Percentiles rank a stretch among this genome's conserved stretches.
Evolutionary conservation across 2,329 filamentous ascomycete species (phyloP).

Genomic region (Bimuria novae-zelandiae): DNA sequence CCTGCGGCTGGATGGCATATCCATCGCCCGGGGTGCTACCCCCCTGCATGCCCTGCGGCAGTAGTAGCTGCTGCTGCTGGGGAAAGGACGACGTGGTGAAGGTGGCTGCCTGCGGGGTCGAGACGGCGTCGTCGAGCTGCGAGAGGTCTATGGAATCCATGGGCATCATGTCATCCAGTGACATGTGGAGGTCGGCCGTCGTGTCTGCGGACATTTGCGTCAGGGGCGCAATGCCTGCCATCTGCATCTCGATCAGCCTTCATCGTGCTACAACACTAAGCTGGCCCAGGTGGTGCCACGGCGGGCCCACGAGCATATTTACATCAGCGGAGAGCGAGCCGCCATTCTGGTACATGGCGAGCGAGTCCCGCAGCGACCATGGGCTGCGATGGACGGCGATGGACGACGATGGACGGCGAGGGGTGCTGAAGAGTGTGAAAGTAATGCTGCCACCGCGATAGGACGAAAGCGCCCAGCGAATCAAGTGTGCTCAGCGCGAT

Average conservation of each 20-base stretch:
- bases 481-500: not conserved
- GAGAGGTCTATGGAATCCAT: constrained; percentile 53
- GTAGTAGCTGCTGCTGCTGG: constrained; percentile 30
- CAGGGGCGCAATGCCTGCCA: constrained; percentile 33
- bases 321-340: constrained; percentile 35
- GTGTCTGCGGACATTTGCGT: constrained; percentile 32
- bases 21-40: constrained; percentile 31
- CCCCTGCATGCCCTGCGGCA: constrained; percentile 13
- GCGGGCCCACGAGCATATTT: constrained; percentile 27
- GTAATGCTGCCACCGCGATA: not conserved
- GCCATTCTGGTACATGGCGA: constrained; percentile 41
- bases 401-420: not conserved
- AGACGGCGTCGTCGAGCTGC: constrained; percentile 34
- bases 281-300: constrained; percentile 9
- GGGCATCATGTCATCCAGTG: constrained; percentile 52
- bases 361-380: constrained; percentile 14
- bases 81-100: constrained; percentile 19
- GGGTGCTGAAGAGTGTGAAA: not conserved
- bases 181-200: constrained; percentile 45
- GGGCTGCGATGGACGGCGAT: constrained; percentile 1
- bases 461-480: not conserved
- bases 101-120: constrained; percentile 18
- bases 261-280: constrained; percentile 1
- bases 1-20: constrained; percentile 24
- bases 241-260: constrained; percentile 31